A percentile compares a stretch with the other conserved stretches of the same genome.
phyloP scores from a whole-genome alignment of 352 stramenopile genomes.

The Albugo candida region DNA sequence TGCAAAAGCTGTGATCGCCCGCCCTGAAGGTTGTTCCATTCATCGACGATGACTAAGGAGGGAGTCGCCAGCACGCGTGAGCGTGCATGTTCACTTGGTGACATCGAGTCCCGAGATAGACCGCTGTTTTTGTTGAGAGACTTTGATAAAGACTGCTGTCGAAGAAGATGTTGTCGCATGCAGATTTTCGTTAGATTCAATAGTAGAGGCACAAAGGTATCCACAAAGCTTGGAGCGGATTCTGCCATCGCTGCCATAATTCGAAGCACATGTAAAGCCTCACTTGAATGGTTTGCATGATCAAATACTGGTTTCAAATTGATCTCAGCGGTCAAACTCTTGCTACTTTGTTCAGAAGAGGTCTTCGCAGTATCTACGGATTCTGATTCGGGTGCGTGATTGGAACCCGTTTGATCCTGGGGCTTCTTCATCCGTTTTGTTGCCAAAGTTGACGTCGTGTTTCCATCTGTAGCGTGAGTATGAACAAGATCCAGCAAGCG shows the following conservation, averaged over 20 bases:
- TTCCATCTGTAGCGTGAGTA: slow-evolving; percentile 8
- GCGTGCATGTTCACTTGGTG: slow-evolving; percentile 5
- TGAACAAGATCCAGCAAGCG: slow-evolving; percentile 36
- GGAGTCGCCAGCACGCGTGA: slow-evolving; percentile 79
- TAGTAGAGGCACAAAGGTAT: slow-evolving; percentile 53
- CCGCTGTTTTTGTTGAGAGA: no score
- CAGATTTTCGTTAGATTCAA: slow-evolving; percentile 71
- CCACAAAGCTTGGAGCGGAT: slow-evolving; percentile 41
- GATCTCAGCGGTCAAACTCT: slow-evolving; percentile 20
- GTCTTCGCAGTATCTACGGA: slow-evolving; percentile 1
- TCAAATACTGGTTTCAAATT: slow-evolving; percentile 34
- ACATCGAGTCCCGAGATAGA: no score
- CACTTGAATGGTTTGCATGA: slow-evolving; percentile 15
- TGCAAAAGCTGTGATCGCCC: slow-evolving; percentile 56
- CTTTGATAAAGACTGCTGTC: no score
- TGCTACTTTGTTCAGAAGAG: neutral
- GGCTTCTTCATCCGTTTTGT: slow-evolving; percentile 4
- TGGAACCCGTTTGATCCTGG: neutral
- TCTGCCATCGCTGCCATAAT: slow-evolving; percentile 39
- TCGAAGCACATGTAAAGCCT: slow-evolving; percentile 23
- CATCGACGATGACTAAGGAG: slow-evolving; percentile 60
- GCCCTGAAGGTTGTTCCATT: slow-evolving; percentile 54
- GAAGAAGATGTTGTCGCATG: slow-evolving; percentile 63
- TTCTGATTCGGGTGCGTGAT: neutral
- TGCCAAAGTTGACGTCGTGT: neutral